phyloP scores from a whole-genome alignment of 257 asterid genomes.

The Cinchona pubescens region DNA sequence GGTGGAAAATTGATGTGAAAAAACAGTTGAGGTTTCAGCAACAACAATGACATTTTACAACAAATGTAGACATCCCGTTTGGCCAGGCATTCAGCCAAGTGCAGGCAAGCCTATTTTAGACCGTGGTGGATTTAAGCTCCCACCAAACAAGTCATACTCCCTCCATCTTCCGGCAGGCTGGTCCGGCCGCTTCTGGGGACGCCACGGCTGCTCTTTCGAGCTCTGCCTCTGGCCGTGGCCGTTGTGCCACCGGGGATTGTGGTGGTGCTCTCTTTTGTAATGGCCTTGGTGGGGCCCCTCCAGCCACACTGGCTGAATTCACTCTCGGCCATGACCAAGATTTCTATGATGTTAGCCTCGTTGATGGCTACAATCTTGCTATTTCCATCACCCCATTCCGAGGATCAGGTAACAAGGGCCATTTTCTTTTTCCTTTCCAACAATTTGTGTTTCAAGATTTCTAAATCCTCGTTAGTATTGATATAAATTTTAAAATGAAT shows the following conservation, averaged over 20 bases:
- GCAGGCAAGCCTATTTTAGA: constrained; percentile 67
- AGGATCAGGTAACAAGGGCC: constrained; percentile 51
- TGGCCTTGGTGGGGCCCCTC: constrained; percentile 89
- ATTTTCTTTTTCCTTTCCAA: not conserved
- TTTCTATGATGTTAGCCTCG: constrained; percentile 92
- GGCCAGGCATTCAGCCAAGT: constrained; percentile 91
- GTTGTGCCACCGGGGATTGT: constrained; percentile 92
- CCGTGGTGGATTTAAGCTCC: constrained; percentile 75
- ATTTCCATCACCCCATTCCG: constrained; percentile 68
- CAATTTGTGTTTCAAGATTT: not conserved
- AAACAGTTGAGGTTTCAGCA: constrained; percentile 35
- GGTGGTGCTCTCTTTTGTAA: constrained; percentile 80
- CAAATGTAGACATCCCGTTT: constrained; percentile 77
- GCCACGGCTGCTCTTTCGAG: constrained; percentile 82
- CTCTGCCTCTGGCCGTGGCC: constrained; percentile 64
- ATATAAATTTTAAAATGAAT: too few species aligned
- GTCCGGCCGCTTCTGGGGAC: constrained; percentile 97
- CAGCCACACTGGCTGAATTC: constrained; percentile 87
- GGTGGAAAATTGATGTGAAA: not conserved
- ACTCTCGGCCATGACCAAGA: constrained; percentile 78
- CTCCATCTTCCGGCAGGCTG: constrained; percentile 65
- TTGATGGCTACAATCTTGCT: constrained; percentile 87
- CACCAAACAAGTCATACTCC: constrained; percentile 48
- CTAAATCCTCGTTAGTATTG: too few species aligned
- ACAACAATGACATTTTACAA: constrained; percentile 69